Percentiles rank a stretch among this genome's conserved stretches.
These are phyloP conservation scores for Verticillium albo-atrum DNA, from an alignment of 2,329 filamentous ascomycete species.

Conservation along the genomic window DNA sequence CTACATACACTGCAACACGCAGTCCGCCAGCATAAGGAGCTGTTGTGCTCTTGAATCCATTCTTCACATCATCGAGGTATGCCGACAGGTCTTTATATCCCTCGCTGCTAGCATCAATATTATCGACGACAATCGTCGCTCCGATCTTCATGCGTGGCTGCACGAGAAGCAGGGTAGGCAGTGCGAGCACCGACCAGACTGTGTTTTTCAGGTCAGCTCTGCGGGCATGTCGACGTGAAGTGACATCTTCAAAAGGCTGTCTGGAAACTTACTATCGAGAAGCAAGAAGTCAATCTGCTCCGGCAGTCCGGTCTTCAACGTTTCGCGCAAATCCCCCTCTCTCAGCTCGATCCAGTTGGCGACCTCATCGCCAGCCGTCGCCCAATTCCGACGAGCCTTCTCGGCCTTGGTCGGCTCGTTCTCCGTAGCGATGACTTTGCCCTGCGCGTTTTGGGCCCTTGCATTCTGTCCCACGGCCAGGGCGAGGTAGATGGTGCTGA, in stretches of 20 bases:
- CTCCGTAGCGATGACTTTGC: conserved; percentile 55
- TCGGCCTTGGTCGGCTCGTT: conserved; percentile 50
- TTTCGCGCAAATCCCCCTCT: conserved; percentile 53
- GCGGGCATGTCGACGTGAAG: neutral
- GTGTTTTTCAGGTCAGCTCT: too few relatives aligned
- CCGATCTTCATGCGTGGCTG: conserved; percentile 39
- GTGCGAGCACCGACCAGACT: conserved; percentile 53
- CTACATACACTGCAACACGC: conserved; percentile 19
- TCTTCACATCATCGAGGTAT: conserved; percentile 38
- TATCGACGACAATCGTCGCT: conserved; percentile 45
- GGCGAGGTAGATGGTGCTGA: conserved; percentile 59
- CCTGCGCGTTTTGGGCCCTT: conserved; percentile 12
- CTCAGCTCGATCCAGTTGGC: conserved; percentile 49
- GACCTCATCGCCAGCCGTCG: conserved; percentile 41
- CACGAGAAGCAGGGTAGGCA: conserved; percentile 45
- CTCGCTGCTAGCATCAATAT: conserved; percentile 31
- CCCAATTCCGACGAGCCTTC: conserved; percentile 50
- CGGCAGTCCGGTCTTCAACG: conserved; percentile 38
- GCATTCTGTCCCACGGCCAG: conserved; percentile 49
- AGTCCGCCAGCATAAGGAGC: conserved; percentile 25
- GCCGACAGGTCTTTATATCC: conserved; percentile 42
- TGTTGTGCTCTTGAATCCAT: conserved; percentile 40
- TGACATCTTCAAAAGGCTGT: too few relatives aligned
- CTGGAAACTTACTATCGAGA: conserved; percentile 50
- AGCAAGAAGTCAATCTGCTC: conserved; percentile 51